Percentiles rank a stretch among this genome's conserved stretches.
These are phyloP conservation scores for Monosporascus sp. DNA, from an alignment of 2,329 filamentous ascomycete species.

Conservation along the genomic window DNA sequence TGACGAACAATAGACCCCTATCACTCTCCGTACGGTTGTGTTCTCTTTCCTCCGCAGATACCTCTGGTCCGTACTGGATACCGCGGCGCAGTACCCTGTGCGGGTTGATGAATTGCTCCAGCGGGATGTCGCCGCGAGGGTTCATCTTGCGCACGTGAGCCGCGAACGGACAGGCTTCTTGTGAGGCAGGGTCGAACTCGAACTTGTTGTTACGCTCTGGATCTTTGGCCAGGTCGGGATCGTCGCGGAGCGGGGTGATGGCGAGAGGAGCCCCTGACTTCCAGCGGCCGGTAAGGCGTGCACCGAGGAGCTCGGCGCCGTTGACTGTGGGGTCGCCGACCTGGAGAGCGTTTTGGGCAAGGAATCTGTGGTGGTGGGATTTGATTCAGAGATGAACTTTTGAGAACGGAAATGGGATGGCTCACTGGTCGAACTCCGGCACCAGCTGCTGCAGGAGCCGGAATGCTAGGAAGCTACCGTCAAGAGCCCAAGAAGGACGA, in stretches of 20 bases:
- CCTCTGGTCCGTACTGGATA: slow-evolving; percentile 36
- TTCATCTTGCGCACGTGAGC: slow-evolving; percentile 43
- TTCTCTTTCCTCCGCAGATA: slow-evolving; percentile 25
- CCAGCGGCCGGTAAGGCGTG: slow-evolving; percentile 38
- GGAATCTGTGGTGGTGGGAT: slow-evolving; percentile 1
- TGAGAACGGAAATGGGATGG: background rate
- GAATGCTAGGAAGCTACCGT: slow-evolving; percentile 39
- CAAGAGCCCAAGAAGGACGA: slow-evolving; percentile 32
- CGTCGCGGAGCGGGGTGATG: slow-evolving; percentile 23
- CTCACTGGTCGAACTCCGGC: slow-evolving; percentile 32
- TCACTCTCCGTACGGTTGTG: slow-evolving; percentile 23
- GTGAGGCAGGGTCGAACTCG: slow-evolving; percentile 25
- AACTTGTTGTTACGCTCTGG: slow-evolving; percentile 24
- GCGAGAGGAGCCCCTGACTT: slow-evolving; percentile 32
- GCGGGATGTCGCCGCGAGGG: slow-evolving; percentile 31
- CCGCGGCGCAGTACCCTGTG: slow-evolving; percentile 38
- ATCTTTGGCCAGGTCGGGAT: slow-evolving; percentile 26
- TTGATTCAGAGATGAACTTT: slow-evolving; percentile 24
- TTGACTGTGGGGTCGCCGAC: slow-evolving; percentile 13
- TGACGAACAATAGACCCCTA: slow-evolving; percentile 39
- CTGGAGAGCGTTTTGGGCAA: slow-evolving; percentile 18
- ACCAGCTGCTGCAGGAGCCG: slow-evolving; percentile 39
- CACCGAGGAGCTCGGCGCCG: slow-evolving; percentile 31
- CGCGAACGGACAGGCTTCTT: slow-evolving; percentile 37
- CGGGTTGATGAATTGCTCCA: slow-evolving; percentile 14